A percentile compares a stretch with the other conserved stretches of the same genome.
These are phyloP conservation scores for Cladophialophora immunda DNA, from an alignment of 2,329 filamentous ascomycete genomes.

Conservation along the genomic window DNA sequence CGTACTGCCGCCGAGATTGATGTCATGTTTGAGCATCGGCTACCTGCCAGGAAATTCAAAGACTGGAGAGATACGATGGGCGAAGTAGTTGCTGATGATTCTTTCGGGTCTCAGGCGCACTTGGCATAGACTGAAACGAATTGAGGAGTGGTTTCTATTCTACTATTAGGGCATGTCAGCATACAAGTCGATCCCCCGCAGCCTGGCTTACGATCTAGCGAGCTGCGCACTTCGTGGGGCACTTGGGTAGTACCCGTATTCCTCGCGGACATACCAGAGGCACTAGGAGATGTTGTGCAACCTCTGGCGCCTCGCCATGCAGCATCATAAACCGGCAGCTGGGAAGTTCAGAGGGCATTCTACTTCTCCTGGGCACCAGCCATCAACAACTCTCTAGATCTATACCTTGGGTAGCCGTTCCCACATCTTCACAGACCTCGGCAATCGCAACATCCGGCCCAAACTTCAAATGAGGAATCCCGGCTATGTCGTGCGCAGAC, in stretches of 20 bases:
- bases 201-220: background rate
- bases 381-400: background rate
- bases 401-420: background rate
- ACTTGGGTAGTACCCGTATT: background rate
- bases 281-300: too few relatives aligned
- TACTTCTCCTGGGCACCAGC: too few relatives aligned
- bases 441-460: background rate
- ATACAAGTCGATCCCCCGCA: background rate
- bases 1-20: conserved; percentile 60
- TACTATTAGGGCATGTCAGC: conserved; percentile 1
- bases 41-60: conserved; percentile 42
- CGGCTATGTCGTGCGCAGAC: background rate
- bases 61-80: conserved; percentile 33
- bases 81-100: background rate
- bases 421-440: background rate
- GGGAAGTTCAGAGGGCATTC: too few relatives aligned
- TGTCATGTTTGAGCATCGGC: conserved; percentile 44
- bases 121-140: background rate
- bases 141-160: background rate
- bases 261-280: too few relatives aligned
- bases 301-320: too few relatives aligned
- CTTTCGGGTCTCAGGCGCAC: background rate
- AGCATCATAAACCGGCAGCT: too few relatives aligned
- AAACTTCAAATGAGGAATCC: background rate
- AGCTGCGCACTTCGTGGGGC: background rate